Evolutionary conservation across 2,329 filamentous ascomycete genomes (phyloP).

Genomic region (Colletotrichum melonis): DNA sequence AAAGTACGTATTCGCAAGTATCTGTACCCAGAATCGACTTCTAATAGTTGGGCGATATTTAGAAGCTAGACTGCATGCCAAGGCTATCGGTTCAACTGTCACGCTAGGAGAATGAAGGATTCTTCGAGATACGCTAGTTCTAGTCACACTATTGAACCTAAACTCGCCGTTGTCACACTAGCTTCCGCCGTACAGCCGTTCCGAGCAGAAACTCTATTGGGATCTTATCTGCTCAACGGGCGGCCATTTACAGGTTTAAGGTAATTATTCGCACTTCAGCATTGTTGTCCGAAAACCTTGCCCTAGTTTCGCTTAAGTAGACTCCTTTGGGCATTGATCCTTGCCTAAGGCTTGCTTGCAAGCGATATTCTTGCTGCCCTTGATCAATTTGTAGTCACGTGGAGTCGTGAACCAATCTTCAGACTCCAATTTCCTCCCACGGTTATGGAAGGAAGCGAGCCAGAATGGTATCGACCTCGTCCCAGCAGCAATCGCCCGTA

Average conservation of each 20-base stretch:
- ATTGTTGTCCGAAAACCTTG: background rate
- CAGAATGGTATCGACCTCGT: too few relatives aligned
- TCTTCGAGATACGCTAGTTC: background rate
- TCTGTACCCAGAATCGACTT: background rate
- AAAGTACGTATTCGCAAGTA: background rate
- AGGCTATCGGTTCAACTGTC: background rate
- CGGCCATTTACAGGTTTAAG: background rate
- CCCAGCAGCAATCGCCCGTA: too few relatives aligned
- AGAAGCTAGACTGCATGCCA: background rate
- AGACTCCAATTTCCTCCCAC: too few relatives aligned
- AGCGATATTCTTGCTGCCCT: too few relatives aligned
- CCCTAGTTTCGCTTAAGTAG: background rate
- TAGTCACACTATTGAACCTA: background rate
- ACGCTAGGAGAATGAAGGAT: background rate
- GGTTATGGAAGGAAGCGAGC: too few relatives aligned
- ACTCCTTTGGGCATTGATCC: background rate
- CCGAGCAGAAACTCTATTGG: background rate
- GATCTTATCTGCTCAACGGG: background rate
- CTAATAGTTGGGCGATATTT: background rate
- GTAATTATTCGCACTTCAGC: background rate
- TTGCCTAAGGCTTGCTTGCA: too few relatives aligned
- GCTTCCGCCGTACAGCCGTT: background rate
- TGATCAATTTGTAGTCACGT: too few relatives aligned
- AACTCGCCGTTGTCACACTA: background rate
- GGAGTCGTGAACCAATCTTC: too few relatives aligned